Conservation (phyloP, 352 stramenopile genomes). For the Pythium aphanidermatum region DNA sequence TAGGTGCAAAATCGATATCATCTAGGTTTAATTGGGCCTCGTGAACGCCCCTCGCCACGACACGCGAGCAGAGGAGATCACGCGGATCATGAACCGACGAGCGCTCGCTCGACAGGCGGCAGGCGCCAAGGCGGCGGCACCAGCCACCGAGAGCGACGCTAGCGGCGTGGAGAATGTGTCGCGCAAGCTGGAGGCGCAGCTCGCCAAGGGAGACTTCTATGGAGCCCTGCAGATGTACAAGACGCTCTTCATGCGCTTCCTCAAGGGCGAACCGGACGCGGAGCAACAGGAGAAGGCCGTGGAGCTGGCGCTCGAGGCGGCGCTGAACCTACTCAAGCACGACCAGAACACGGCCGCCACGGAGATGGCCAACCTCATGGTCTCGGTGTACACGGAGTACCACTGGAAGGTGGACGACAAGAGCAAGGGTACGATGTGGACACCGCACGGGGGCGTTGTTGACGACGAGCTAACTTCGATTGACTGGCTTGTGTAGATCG, state of each 20-base stretch:
- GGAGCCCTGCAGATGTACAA: constrained; percentile 89
- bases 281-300: constrained; percentile 57
- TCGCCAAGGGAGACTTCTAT: constrained; percentile 77
- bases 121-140: constrained; percentile 29
- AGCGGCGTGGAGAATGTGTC: constrained; percentile 67
- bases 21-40: constrained; percentile 4
- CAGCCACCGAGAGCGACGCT: constrained; percentile 23
- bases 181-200: constrained; percentile 69
- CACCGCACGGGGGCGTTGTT: neutral
- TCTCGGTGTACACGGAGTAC: constrained; percentile 68
- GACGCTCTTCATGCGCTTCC: constrained; percentile 83
- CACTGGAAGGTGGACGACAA: constrained; percentile 62
- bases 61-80: constrained; percentile 1
- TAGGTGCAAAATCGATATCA: neutral
- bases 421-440: constrained; percentile 38
- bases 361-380: constrained; percentile 79
- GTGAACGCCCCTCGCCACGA: neutral
- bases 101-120: constrained; percentile 59
- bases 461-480: neutral
- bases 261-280: constrained; percentile 58
- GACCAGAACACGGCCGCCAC: constrained; percentile 65
- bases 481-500: constrained; percentile 13
- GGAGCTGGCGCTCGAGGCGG: constrained; percentile 55
- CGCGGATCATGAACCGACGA: constrained; percentile 60
- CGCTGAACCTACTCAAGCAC: constrained; percentile 63